A percentile compares a stretch with the other conserved stretches of the same genome.
Evolutionary conservation across 2,329 filamentous ascomycete species (phyloP).

Genomic region (Sarocladiaceae sp.): DNA sequence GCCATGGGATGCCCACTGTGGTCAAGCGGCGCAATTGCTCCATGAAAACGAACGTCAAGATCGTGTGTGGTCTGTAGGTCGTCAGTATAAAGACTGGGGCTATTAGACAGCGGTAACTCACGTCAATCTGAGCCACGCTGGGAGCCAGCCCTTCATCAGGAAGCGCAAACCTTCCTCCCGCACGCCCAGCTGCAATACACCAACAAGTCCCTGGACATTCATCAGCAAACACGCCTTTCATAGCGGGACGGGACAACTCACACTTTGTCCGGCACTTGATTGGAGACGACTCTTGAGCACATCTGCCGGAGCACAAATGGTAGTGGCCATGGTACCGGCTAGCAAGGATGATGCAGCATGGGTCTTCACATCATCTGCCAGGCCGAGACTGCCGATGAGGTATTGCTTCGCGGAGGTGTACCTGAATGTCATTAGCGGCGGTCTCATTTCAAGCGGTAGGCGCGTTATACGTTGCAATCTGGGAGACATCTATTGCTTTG

Average conservation of each 20-base stretch:
- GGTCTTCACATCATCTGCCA: conserved; percentile 34
- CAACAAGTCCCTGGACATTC: conserved; percentile 14
- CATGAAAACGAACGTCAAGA: conserved; percentile 43
- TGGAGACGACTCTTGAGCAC: conserved; percentile 41
- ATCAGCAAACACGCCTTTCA: not conserved
- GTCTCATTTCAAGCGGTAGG: not conserved
- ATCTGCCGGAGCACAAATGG: conserved; percentile 39
- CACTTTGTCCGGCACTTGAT: conserved; percentile 11
- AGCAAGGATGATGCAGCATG: conserved; percentile 34
- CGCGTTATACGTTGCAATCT: conserved; percentile 36
- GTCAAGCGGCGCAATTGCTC: conserved; percentile 35
- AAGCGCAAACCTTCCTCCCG: conserved; percentile 35
- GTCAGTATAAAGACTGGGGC: conserved; percentile 13
- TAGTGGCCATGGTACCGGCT: conserved; percentile 42
- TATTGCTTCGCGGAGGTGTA: conserved; percentile 31
- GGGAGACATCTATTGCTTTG: conserved; percentile 30
- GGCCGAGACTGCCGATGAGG: conserved; percentile 20
- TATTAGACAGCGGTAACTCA: conserved; percentile 16
- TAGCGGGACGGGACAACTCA: conserved; percentile 5
- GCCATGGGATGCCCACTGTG: not conserved
- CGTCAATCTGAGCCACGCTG: conserved; percentile 40
- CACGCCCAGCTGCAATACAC: conserved; percentile 27
- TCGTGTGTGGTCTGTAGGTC: conserved; percentile 32
- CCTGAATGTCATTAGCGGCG: conserved; percentile 14
- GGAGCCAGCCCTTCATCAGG: conserved; percentile 42